Evolutionary conservation across 345 rosid species (phyloP).

Genomic region (Arabidopsis suecica): DNA sequence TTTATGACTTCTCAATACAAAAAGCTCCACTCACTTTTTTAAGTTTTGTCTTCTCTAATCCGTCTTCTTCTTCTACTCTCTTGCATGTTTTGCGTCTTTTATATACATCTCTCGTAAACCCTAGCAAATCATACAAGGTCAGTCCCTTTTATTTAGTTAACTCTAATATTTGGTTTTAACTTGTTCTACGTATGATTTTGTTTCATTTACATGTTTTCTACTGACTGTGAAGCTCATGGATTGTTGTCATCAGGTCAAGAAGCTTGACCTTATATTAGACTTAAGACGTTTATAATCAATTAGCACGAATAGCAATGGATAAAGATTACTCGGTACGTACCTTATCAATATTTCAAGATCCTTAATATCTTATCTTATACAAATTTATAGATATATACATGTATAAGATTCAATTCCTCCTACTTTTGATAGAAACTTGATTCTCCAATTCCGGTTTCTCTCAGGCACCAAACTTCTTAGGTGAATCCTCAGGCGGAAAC

Average conservation of each 20-base stretch:
- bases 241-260: slow-evolving; percentile 27
- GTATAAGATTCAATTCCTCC: slow-evolving; percentile 35
- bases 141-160: background rate
- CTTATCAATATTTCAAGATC: background rate
- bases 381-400: slow-evolving; percentile 35
- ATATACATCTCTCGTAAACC: slow-evolving; percentile 36
- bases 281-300: slow-evolving; percentile 31
- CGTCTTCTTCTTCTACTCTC: slow-evolving; percentile 21
- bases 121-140: slow-evolving; percentile 35
- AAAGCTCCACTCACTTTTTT: slow-evolving; percentile 22
- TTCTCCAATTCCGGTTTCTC: slow-evolving; percentile 38
- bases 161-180: slow-evolving; percentile 2
- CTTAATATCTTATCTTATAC: slow-evolving; percentile 6
- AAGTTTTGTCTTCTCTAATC: slow-evolving; percentile 16
- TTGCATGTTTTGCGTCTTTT: slow-evolving; percentile 25
- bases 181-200: slow-evolving; percentile 27
- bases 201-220: slow-evolving; percentile 23
- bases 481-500: slow-evolving; percentile 59
- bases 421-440: slow-evolving; percentile 40
- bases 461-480: slow-evolving; percentile 54
- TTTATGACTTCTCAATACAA: slow-evolving; percentile 35
- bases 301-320: slow-evolving; percentile 55
- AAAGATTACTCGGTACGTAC: slow-evolving; percentile 74
- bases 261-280: background rate
- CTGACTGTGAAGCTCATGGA: slow-evolving; percentile 20